Conservation (phyloP, 2,329 filamentous ascomycete species). For the Penicillium sp. region DNA sequence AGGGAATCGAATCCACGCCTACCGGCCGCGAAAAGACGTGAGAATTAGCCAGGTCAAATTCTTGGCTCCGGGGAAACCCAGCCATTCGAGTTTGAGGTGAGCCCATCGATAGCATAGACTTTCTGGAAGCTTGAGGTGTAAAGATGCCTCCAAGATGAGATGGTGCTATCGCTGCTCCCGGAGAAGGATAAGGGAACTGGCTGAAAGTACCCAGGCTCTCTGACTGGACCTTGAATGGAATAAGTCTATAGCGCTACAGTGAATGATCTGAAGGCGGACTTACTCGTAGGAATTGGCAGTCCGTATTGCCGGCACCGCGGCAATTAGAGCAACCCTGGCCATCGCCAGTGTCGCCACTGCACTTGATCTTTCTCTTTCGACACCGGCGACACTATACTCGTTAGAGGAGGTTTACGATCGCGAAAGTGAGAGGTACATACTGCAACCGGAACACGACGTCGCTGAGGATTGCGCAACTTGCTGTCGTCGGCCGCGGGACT, state of each 20-base stretch:
- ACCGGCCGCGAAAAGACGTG: slow-evolving; percentile 23
- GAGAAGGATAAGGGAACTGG: slow-evolving; percentile 30
- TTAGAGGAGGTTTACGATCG: neutral
- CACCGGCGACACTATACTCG: slow-evolving; percentile 74
- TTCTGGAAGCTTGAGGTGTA: slow-evolving; percentile 13
- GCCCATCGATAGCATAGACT: slow-evolving; percentile 15
- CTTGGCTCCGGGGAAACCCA: slow-evolving; percentile 20
- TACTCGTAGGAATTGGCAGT: slow-evolving; percentile 80
- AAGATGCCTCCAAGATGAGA: slow-evolving; percentile 22
- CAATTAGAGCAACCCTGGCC: slow-evolving; percentile 82
- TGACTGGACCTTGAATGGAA: slow-evolving; percentile 18
- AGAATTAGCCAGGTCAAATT: slow-evolving; percentile 28
- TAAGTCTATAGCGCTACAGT: slow-evolving; percentile 13
- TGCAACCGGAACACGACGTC: slow-evolving; percentile 55
- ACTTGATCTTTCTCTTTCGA: slow-evolving; percentile 90
- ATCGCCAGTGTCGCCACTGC: slow-evolving; percentile 77
- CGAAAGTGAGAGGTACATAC: slow-evolving; percentile 33
- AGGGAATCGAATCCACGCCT: slow-evolving; percentile 25
- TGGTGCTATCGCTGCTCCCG: slow-evolving; percentile 16
- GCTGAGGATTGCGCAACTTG: slow-evolving; percentile 39
- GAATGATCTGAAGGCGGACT: slow-evolving; percentile 17
- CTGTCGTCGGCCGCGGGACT: slow-evolving; percentile 32
- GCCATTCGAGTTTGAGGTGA: slow-evolving; percentile 18
- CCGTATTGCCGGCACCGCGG: slow-evolving; percentile 62
- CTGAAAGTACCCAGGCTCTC: slow-evolving; percentile 22